Base-by-base conservation (phyloP, 208 protist species). In the Trypanosoma scelopori region DNA sequence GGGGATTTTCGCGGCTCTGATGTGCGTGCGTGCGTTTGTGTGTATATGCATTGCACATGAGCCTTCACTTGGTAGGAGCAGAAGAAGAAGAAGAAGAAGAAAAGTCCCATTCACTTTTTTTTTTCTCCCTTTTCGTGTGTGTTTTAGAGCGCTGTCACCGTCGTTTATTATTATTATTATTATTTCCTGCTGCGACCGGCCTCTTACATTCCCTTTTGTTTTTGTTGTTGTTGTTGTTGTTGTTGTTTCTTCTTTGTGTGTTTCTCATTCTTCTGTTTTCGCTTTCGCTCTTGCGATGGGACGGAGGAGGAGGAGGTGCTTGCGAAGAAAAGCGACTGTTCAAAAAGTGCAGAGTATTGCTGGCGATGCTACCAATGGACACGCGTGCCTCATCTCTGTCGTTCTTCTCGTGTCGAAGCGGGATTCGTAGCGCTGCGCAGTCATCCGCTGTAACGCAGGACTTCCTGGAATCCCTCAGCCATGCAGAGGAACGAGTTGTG, bases 401-500 rank as follows among this genome's bases (percentile, higher is more conserved):
- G 4, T 39, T 67, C 39, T 9, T 5, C 30, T 59, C 50, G 2
- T 55, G 37, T 27, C 48, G 62, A 12, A 58, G 50, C 39, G 5
- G 28, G 22, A 4, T 18, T 6, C 45, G 57, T 27, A 28, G 57
- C 15, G 27, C 4, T 37, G 37, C 2, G 48, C 41, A 39, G 13
- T 18, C 51, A 4, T 57, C 32, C 23, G 27, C 32, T 11, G 52
- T 32, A 16, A 65, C 67, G 25, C n/a, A 35, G 27, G 55, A 72
- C 28, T 30, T 72, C 13, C 25, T 72, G 42, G 48, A 65, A 7
- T 6, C 51, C 11, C 22, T 72, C 16, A 53, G 7, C 5, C 56
- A 72, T 18, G 67, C 58, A 4, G 67, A 72, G 52, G 49, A 56
- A 22, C 47, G 71, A 15, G 68, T 81, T 25, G 42, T 66, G 30